A percentile compares a stretch with the other conserved stretches of the same genome.
Conservation (phyloP, 2,329 filamentous ascomycete species). For the Xylaria polymorpha region DNA sequence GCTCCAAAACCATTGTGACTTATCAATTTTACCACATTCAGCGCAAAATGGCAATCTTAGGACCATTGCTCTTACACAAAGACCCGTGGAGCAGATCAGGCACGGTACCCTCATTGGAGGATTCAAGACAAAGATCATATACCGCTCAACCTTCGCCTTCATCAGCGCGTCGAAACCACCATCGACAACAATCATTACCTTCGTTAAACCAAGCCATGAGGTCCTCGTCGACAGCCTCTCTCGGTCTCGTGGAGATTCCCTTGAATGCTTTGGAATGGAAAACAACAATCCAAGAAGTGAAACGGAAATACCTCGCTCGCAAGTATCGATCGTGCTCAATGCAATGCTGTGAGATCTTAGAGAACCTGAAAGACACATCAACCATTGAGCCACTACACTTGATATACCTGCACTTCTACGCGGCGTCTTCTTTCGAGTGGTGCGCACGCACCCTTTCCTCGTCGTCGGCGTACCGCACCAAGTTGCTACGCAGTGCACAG, state of each 20-base stretch:
- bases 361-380: constrained; percentile 58
- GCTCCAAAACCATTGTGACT: background rate
- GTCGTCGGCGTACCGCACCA: constrained; percentile 59
- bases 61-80: constrained; percentile 46
- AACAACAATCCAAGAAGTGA: constrained; percentile 63
- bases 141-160: constrained; percentile 24
- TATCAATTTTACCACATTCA: constrained; percentile 1
- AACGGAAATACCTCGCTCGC: constrained; percentile 63
- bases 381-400: constrained; percentile 64
- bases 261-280: constrained; percentile 64
- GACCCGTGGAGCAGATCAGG: constrained; percentile 33
- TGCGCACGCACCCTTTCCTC: constrained; percentile 62
- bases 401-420: constrained; percentile 71
- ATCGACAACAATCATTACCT: constrained; percentile 48
- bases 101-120: constrained; percentile 25
- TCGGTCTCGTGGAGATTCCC: constrained; percentile 52
- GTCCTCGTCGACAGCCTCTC: constrained; percentile 41
- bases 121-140: constrained; percentile 37
- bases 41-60: constrained; percentile 44
- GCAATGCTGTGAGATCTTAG: constrained; percentile 65
- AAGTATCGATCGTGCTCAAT: constrained; percentile 65
- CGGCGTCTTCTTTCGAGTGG: constrained; percentile 69
- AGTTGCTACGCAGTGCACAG: constrained; percentile 63
- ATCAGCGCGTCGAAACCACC: constrained; percentile 36
- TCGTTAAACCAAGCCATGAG: constrained; percentile 41